phyloP scores from a whole-genome alignment of 2,329 filamentous ascomycete genomes.

The Exophiala aquamarina region DNA sequence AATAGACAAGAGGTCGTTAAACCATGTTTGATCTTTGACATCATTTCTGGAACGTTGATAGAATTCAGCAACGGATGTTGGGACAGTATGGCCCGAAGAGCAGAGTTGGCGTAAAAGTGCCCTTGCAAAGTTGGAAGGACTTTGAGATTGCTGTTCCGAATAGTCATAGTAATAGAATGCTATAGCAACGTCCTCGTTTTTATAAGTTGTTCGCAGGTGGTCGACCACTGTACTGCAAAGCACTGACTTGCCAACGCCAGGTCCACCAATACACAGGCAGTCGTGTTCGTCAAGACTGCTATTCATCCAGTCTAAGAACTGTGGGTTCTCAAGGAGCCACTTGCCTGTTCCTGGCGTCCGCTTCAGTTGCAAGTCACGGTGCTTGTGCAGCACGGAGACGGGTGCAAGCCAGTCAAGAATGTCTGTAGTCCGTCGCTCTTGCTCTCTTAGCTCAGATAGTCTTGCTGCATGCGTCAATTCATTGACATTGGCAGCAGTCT shows the following conservation, averaged over 20 bases:
- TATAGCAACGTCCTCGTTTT: slow-evolving; percentile 21
- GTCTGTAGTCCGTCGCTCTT: slow-evolving; percentile 24
- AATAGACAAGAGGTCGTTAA: slow-evolving; percentile 24
- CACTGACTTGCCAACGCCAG: slow-evolving; percentile 27
- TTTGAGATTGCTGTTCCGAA: slow-evolving; percentile 30
- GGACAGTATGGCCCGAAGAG: slow-evolving; percentile 20
- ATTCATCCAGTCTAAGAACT: slow-evolving; percentile 30
- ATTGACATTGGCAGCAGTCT: slow-evolving; percentile 19
- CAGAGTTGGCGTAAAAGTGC: slow-evolving; percentile 31
- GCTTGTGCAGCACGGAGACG: slow-evolving; percentile 21
- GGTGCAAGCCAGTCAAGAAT: slow-evolving; percentile 28
- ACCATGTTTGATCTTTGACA: slow-evolving; percentile 24
- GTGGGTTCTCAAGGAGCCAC: slow-evolving; percentile 32
- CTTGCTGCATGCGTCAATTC: slow-evolving; percentile 22
- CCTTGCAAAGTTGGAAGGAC: slow-evolving; percentile 23
- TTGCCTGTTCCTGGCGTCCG: slow-evolving; percentile 33
- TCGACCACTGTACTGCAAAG: slow-evolving; percentile 29
- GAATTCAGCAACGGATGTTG: slow-evolving; percentile 27
- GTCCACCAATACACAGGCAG: slow-evolving; percentile 25
- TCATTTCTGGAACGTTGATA: slow-evolving; percentile 27
- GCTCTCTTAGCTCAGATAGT: slow-evolving; percentile 24
- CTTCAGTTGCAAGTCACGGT: slow-evolving; percentile 24
- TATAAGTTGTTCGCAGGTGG: slow-evolving; percentile 18
- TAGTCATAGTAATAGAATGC: slow-evolving; percentile 35
- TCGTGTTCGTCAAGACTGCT: slow-evolving; percentile 14